phyloP scores from a whole-genome alignment of 176 grass and related monocot genomes.

The Luzula sylvatica region DNA sequence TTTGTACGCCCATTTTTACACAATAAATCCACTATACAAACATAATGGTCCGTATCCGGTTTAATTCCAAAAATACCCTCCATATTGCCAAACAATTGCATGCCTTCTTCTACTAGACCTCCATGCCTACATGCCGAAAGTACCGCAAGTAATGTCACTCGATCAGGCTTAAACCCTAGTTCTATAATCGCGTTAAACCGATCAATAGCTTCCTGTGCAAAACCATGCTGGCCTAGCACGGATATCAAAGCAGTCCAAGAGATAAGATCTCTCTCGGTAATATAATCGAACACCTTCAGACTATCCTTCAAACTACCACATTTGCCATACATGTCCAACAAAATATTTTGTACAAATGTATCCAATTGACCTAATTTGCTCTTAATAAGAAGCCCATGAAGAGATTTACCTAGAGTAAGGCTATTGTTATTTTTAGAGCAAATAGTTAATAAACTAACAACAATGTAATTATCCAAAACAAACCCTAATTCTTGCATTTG shows the following conservation, averaged over 20 bases:
- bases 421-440: constrained; percentile 62
- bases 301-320: constrained; percentile 71
- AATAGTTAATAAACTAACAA: constrained; percentile 49
- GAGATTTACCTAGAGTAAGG: constrained; percentile 41
- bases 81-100: constrained; percentile 52
- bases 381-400: constrained; percentile 68
- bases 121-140: constrained; percentile 63
- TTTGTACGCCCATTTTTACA: constrained; percentile 50
- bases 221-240: constrained; percentile 61
- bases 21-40: constrained; percentile 61
- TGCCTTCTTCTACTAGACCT: constrained; percentile 53
- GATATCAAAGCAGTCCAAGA: constrained; percentile 71
- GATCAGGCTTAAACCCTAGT: constrained; percentile 48
- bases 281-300: constrained; percentile 52
- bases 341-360: constrained; percentile 45
- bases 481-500: constrained; percentile 44
- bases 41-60: constrained; percentile 72
- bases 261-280: constrained; percentile 48
- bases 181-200: constrained; percentile 52
- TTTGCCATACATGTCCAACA: constrained; percentile 85
- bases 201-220: constrained; percentile 44
- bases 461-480: constrained; percentile 35
- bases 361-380: constrained; percentile 35
- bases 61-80: constrained; percentile 36
- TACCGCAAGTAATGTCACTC: constrained; percentile 48